Evolutionary conservation across 169 alveolate genomes (phyloP).

Genomic region (Plasmodium chabaudi): DNA sequence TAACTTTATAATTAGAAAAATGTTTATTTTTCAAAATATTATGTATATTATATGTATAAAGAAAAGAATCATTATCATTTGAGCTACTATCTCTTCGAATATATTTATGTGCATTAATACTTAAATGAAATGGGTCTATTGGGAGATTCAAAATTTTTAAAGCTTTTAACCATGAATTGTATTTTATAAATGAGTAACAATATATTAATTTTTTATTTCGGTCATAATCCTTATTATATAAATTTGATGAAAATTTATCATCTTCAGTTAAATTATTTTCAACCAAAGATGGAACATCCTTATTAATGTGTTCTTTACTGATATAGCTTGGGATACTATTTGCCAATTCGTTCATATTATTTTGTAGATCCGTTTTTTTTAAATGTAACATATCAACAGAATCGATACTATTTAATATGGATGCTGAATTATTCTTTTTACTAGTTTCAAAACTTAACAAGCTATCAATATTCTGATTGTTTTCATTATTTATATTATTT

Average conservation of each 20-base stretch:
- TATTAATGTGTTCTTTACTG: no score
- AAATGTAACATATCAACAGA: no score
- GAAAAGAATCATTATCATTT: slow-evolving; percentile 12
- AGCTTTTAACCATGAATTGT: slow-evolving; percentile 65
- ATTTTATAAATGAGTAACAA: slow-evolving; percentile 60
- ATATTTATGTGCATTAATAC: slow-evolving; percentile 65
- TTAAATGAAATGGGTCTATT: slow-evolving; percentile 49
- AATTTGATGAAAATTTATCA: not conserved
- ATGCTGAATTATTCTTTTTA: no score
- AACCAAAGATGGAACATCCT: no score
- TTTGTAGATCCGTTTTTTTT: no score
- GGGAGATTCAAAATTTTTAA: slow-evolving; percentile 46
- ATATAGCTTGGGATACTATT: no score
- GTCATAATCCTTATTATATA: not conserved
- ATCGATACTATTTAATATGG: no score
- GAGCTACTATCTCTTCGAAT: not conserved
- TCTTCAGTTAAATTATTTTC: not conserved
- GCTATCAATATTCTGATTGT: no score
- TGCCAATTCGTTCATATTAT: no score
- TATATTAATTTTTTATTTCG: slow-evolving; percentile 40
- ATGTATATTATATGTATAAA: slow-evolving; percentile 57
- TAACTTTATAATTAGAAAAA: slow-evolving; percentile 45
- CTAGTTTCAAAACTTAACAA: no score
- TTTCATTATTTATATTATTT: no score
- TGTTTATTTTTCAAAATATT: slow-evolving; percentile 48